Base-by-base conservation (phyloP, 2,329 filamentous ascomycete species). In the Helicocarpus griseus region DNA sequence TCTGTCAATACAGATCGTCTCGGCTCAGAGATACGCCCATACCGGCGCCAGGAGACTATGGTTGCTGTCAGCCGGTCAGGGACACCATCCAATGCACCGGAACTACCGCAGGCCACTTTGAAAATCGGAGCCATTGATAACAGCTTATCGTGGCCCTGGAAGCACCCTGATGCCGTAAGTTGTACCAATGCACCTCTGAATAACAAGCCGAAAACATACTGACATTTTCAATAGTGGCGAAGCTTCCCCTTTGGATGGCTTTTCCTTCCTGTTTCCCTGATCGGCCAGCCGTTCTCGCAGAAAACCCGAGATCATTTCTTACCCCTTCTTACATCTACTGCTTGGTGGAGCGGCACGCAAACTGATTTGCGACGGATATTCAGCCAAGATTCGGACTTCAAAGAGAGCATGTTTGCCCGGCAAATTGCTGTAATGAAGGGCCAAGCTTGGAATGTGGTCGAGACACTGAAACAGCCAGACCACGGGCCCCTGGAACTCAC, bases 371-470 rank as follows among this genome's bases (percentile, higher is more conserved):
- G 93, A 50, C 80, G 82, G 55, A 84, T 96, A 43, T 98, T 98
- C 66, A 85, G 88, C 58, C 82, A 94, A 65, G 93, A 98, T 67
- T 83, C 85, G 2, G 93, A 98, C 69, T 98, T 98, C 69, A 89
- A 97, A 66, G 93, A 98, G 72, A 86, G 88, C 69, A 98, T 98
- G 93, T 98, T 95, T 71, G 89, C 89, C n/a, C 83, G 88, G 58
- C 93, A 98, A 65, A 94, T 98, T 55, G 91, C 93, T 1, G 93
- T 98, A 53, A 95, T 98, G 89, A 98, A 98, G 70, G 93, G 93
- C 9, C 93, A 98, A 66, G 93, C 93, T 0, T 98, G 93, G 89
- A 98, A 98, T 65, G 93, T 98, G 0, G 93, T 98, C 4, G 93
- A 98, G 72, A 96, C 93, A 0, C 77, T 98, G 55, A 98, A 98